Base-by-base conservation (phyloP, 768 basidiomycete species). In the Cystoderma amianthinum region DNA sequence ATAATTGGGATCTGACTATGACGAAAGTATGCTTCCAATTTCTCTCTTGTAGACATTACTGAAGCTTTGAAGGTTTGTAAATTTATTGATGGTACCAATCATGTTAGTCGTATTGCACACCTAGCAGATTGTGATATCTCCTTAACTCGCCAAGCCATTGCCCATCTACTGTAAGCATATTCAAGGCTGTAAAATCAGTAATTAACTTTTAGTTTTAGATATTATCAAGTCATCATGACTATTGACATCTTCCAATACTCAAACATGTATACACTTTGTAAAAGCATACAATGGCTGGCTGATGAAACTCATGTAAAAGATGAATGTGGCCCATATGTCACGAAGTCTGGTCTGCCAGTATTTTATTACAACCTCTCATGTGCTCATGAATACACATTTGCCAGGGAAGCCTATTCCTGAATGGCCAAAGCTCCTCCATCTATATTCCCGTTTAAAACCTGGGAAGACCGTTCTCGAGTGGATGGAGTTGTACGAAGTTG, bases 221-320 rank as follows among this genome's bases (percentile, higher is more conserved):
- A 92, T 55, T 97, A 98, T 57, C 91, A 96, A 64, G 92, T 94
- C 32, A 81, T 96, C 48, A 92, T 98, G 86, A 86, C 82, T 47
- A 80, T 94, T 41, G 96, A 99, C 64, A 90, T 98, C 33, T 99
- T 99, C 59, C 94, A 96, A 59, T 95, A 85, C 59, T 92, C 92
- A 12, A 98, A 98, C 60, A 91, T 95, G 82, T 99, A 99, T 57
- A 92, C 91, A 1, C 70, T 93, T 19, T 78, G 85, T 39, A 88
- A 85, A 50, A 84, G 81, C 46, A 79, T 96, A 17, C 82, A 91
- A 50, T 90, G 85, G 76, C 76, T 96, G 23, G 90, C 86, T 11
- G 79, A 86, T 38, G 90, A 94, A 55, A 61, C 71, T 3, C 85
- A 90, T 53, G 89, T 97, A 36, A 80, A 79, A 43, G 73, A 82